These are phyloP conservation scores for Byssochlamys sp. DNA, from an alignment of 2,329 filamentous ascomycete species.

Conservation along the genomic window DNA sequence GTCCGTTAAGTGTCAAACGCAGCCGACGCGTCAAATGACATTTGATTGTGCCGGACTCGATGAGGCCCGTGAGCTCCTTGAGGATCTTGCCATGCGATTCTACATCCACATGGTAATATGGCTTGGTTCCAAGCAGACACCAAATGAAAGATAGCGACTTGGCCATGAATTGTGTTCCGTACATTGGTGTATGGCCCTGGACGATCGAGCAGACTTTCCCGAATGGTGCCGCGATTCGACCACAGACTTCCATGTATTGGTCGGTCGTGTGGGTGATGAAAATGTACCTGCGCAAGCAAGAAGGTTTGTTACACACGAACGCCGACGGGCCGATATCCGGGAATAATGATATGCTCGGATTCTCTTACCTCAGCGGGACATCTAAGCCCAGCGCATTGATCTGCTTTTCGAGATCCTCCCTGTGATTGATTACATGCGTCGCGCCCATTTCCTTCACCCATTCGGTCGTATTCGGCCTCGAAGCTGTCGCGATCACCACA, in stretches of 20 bases:
- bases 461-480: constrained; percentile 29
- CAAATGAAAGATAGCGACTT: constrained; percentile 37
- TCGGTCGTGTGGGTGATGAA: constrained; percentile 36
- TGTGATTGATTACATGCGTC: constrained; percentile 37
- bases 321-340: neutral
- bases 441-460: constrained; percentile 35
- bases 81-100: constrained; percentile 34
- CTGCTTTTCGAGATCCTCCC: constrained; percentile 18
- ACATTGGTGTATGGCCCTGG: constrained; percentile 35
- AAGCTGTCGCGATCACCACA: constrained; percentile 37
- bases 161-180: constrained; percentile 39
- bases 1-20: constrained; percentile 26
- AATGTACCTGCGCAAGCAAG: constrained; percentile 31
- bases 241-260: constrained; percentile 31
- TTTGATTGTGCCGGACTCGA: constrained; percentile 30
- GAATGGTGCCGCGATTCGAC: constrained; percentile 34
- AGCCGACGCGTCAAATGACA: constrained; percentile 31
- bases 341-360: neutral
- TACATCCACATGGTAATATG: constrained; percentile 30
- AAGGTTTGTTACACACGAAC: constrained; percentile 11
- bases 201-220: constrained; percentile 40
- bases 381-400: neutral
- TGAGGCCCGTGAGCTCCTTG: constrained; percentile 21
- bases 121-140: constrained; percentile 34
- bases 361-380: neutral